Base-by-base conservation (phyloP, 1,284 basidiomycete genomes). In the Gymnopus androsaceus region DNA sequence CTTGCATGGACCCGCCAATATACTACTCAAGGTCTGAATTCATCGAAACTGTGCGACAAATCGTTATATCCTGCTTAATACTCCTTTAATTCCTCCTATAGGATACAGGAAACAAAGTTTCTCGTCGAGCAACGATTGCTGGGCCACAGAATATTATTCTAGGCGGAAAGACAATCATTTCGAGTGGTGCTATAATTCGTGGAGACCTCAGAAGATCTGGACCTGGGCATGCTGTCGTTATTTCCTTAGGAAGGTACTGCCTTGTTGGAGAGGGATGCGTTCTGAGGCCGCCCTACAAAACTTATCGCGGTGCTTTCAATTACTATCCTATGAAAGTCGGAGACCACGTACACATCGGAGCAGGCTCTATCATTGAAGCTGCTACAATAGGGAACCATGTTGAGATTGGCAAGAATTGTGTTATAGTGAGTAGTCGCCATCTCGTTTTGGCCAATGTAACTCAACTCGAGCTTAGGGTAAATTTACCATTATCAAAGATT, bases 271-370 rank as follows among this genome's bases (percentile, higher is more conserved):
- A 98, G 66, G 87, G 87, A 15, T 90, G 89, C 61, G 85, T 98
- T 30, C 85, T 99, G 75, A 82, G 94, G 92, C 90, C 90, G 15
- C 90, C 92, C 3, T 93, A 93, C 72, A 94, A 94, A 73, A 94
- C 92, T 0, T 94, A 93, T 67, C 84, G 91, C 55, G 92, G 92
- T 50, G 85, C 87, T 57, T 98, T 97, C 81, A 98, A 97, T 64
- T 98, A 97, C 73, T 98, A 98, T 67, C 96, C 97, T 1, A 93
- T 98, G 86, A 95, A 96, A 69, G 87, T 99, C 27, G 92, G 94
- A 2, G 95, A 99, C 72, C 88, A 93, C 68, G 96, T 98, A 25
- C 88, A 94, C 59, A 92, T 99, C 48, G 97, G 96, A 4, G 83
- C 89, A 15, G 84, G 86, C 58, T 86, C 85, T 28, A 85, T 99